Percentiles rank a stretch among this genome's conserved stretches.
phyloP scores from a whole-genome alignment of 345 rosid species.

The Dovyalis caffra region DNA sequence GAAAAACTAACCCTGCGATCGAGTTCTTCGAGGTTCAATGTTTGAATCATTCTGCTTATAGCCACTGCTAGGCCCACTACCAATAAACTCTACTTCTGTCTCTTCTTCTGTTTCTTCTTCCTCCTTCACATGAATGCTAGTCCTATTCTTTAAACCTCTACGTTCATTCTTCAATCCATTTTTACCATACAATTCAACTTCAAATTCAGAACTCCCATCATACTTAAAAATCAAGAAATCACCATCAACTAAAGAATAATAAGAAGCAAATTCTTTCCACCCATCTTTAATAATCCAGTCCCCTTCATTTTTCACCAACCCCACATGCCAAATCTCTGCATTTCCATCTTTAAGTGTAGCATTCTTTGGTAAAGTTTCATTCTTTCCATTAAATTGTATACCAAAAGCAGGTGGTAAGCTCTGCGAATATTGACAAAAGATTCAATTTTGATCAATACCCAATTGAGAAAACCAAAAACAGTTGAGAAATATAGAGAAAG shows the following conservation, averaged over 20 bases:
- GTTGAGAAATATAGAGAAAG: background rate
- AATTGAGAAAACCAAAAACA: background rate
- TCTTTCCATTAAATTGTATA: no score
- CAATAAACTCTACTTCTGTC: no score
- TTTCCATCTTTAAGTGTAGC: slow-evolving; percentile 13
- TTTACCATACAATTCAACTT: slow-evolving; percentile 18
- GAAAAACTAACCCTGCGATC: no score
- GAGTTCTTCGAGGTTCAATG: no score
- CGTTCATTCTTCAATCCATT: slow-evolving; percentile 20
- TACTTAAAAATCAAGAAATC: slow-evolving; percentile 29
- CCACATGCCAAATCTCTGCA: slow-evolving; percentile 25
- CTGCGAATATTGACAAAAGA: slow-evolving; percentile 4
- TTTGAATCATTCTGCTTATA: no score
- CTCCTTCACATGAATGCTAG: slow-evolving; percentile 3
- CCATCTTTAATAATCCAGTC: slow-evolving; percentile 22
- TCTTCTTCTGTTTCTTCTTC: background rate
- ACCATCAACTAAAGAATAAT: slow-evolving; percentile 15
- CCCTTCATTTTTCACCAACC: slow-evolving; percentile 11
- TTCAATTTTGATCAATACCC: background rate
- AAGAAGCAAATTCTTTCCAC: slow-evolving; percentile 24
- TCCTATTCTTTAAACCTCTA: background rate
- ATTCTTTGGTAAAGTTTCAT: background rate
- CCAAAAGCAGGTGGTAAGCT: slow-evolving; percentile 27
- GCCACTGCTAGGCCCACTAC: no score
- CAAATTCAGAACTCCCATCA: slow-evolving; percentile 9